These are phyloP conservation scores for Heterobasidion irregulare DNA, from an alignment of 1,284 basidiomycete genomes.

Conservation along the genomic window DNA sequence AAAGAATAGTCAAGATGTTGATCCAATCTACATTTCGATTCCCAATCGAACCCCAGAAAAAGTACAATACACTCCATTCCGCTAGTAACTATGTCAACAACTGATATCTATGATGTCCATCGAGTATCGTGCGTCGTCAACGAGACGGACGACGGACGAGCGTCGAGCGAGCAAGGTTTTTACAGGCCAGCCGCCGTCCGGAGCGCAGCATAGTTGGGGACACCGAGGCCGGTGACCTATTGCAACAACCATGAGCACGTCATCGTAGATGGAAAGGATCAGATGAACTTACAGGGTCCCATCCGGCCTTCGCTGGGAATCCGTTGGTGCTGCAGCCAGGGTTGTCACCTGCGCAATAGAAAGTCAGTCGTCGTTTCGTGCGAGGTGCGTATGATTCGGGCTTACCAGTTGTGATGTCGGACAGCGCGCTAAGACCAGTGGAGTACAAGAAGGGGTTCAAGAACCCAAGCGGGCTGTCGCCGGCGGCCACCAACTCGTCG, in stretches of 20 bases:
- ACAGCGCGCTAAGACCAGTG: conserved; percentile 37
- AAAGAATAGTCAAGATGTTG: background rate
- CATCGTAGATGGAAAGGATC: background rate
- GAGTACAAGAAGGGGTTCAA: conserved; percentile 54
- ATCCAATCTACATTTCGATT: background rate
- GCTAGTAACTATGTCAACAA: no score
- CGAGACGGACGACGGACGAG: no score
- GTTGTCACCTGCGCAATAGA: conserved; percentile 26
- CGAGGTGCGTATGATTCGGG: background rate
- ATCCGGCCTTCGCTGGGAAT: conserved; percentile 30
- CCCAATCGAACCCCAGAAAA: no score
- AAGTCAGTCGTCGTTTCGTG: background rate
- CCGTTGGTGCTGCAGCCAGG: conserved; percentile 21
- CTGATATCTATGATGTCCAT: no score
- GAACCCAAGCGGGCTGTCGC: conserved; percentile 47
- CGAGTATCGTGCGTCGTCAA: no score
- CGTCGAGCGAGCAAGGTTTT: no score
- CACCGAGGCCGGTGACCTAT: conserved; percentile 20
- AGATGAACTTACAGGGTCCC: conserved; percentile 44
- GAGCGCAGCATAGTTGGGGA: conserved; percentile 19
- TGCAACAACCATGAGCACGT: no score
- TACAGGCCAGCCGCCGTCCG: background rate
- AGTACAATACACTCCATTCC: no score
- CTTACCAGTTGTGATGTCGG: conserved; percentile 37
- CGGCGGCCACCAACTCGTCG: conserved; percentile 41